Conservation (phyloP, 2,329 filamentous ascomycete genomes). For the Ambrosiella cleistominuta region DNA sequence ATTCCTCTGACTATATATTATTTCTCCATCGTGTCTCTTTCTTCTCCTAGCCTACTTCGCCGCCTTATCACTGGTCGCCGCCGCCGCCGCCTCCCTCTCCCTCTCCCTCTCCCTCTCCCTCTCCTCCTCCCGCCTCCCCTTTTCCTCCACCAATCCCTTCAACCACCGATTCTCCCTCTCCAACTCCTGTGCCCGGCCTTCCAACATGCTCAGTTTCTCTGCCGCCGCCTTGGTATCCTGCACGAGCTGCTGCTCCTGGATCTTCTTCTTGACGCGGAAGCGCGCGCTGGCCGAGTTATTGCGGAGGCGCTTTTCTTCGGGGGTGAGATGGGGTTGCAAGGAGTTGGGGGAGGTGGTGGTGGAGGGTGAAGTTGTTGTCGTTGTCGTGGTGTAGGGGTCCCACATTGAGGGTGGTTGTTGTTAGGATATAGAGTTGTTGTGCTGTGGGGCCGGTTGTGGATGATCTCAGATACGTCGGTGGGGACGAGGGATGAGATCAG, state of each 20-base stretch:
- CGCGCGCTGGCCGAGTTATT: constrained; percentile 51
- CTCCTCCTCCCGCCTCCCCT: constrained; percentile 17
- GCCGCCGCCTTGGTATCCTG: constrained; percentile 42
- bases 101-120: neutral
- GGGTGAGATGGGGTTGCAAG: constrained; percentile 8
- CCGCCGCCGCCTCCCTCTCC: neutral
- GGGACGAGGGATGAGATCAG: neutral
- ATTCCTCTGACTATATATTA: neutral
- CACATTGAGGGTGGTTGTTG: constrained; percentile 3
- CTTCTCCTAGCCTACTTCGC: neutral
- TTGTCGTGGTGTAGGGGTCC: constrained; percentile 9
- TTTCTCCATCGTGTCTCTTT: neutral
- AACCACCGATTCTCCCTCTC: constrained; percentile 45
- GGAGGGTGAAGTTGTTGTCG: neutral
- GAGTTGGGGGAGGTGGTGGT: neutral
- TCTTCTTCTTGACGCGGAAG: constrained; percentile 54
- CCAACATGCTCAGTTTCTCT: constrained; percentile 39
- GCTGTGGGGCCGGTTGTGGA: neutral
- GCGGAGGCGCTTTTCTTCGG: constrained; percentile 46
- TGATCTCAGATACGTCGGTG: neutral
- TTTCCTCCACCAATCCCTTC: constrained; percentile 41
- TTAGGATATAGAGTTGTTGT: neutral
- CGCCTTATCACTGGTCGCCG: neutral
- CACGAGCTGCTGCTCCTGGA: constrained; percentile 46
- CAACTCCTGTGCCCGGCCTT: constrained; percentile 36